Percentiles rank a stretch among this genome's conserved stretches.
Evolutionary conservation across 2,329 filamentous ascomycete species (phyloP).

Genomic region (Lachnellula arida): DNA sequence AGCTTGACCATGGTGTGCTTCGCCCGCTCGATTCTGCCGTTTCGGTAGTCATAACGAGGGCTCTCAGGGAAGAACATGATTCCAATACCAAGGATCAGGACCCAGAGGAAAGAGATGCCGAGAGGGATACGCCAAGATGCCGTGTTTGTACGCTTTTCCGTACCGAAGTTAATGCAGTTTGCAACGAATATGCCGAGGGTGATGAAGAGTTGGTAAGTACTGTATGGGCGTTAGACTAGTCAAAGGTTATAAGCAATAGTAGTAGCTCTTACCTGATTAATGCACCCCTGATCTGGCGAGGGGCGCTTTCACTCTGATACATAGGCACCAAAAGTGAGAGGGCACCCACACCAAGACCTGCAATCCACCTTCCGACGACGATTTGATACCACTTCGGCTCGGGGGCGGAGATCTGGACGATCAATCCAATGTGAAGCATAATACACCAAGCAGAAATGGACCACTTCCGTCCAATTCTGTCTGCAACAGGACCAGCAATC

Average conservation of each 20-base stretch:
- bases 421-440: constrained; percentile 58
- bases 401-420: constrained; percentile 57
- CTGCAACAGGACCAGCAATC: constrained; percentile 65
- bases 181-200: constrained; percentile 60
- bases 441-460: constrained; percentile 48
- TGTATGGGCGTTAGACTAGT: constrained; percentile 17
- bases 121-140: constrained; percentile 59
- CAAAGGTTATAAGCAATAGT: not conserved
- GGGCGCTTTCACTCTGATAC: constrained; percentile 60
- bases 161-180: constrained; percentile 49
- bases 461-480: constrained; percentile 55
- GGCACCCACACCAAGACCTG: constrained; percentile 62
- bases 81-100: constrained; percentile 46
- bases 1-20: constrained; percentile 45
- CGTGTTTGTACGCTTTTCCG: constrained; percentile 32
- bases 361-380: constrained; percentile 58
- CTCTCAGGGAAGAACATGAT: constrained; percentile 51
- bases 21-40: constrained; percentile 44
- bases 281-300: constrained; percentile 56
- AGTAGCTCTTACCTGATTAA: constrained; percentile 39
- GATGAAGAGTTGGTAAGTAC: constrained; percentile 66
- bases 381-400: constrained; percentile 45
- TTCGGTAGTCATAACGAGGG: constrained; percentile 49
- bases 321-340: constrained; percentile 61
- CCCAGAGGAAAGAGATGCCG: constrained; percentile 48